Conservation (phyloP, 1,284 basidiomycete species). For the Sutorius eximius region DNA sequence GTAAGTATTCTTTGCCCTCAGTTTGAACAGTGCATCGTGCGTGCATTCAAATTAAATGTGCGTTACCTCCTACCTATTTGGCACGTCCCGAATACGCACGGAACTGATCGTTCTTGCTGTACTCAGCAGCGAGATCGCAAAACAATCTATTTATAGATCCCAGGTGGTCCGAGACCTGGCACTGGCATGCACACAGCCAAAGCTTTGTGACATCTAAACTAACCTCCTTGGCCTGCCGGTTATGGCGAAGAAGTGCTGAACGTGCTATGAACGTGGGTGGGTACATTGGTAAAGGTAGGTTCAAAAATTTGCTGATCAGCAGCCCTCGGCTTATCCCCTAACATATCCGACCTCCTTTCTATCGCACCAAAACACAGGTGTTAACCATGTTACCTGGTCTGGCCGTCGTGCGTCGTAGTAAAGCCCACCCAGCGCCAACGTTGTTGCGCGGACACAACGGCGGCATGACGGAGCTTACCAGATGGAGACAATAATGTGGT, state of each 20-base stretch:
- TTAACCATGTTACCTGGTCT: slow-evolving; percentile 3
- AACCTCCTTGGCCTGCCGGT: neutral
- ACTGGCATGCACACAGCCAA: neutral
- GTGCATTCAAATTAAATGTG: neutral
- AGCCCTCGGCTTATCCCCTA: neutral
- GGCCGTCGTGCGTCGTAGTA: neutral
- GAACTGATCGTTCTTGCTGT: neutral
- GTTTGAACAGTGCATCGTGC: too few relatives aligned
- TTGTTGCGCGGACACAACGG: slow-evolving; percentile 18
- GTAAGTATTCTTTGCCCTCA: too few relatives aligned
- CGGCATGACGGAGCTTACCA: too few relatives aligned
- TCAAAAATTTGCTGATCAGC: neutral
- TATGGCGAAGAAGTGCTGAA: neutral
- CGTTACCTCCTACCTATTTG: neutral
- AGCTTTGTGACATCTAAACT: neutral
- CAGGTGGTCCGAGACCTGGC: neutral
- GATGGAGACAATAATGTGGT: too few relatives aligned
- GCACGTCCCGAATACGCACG: neutral
- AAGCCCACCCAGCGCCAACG: slow-evolving; percentile 2
- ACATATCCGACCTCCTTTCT: neutral
- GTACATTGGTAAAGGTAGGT: neutral
- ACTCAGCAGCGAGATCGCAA: neutral
- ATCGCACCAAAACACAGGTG: neutral
- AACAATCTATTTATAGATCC: neutral
- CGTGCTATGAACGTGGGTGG: neutral